These are phyloP conservation scores for Salix caprea DNA, from an alignment of 345 rosid genomes.

Conservation along the genomic window DNA sequence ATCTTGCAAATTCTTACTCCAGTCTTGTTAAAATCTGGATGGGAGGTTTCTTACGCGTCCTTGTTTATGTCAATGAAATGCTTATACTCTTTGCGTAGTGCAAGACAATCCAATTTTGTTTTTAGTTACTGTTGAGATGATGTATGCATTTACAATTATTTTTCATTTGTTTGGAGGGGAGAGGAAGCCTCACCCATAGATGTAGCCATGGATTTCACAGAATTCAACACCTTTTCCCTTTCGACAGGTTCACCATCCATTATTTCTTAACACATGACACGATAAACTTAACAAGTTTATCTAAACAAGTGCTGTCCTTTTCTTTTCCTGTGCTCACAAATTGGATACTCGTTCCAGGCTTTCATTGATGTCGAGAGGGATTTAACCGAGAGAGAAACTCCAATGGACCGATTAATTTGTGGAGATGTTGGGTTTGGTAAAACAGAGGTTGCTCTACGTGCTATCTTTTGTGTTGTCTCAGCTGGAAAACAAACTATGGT, in stretches of 20 bases:
- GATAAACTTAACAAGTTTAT: neutral
- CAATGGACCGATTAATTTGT: constrained; percentile 92
- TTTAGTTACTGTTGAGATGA: neutral
- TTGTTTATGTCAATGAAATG: neutral
- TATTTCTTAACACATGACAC: neutral
- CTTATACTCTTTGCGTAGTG: neutral
- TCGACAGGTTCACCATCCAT: neutral
- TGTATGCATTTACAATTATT: neutral
- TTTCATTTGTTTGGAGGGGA: neutral
- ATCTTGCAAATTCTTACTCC: neutral
- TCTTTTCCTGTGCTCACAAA: constrained; percentile 14
- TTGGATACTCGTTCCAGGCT: constrained; percentile 57
- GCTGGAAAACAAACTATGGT: constrained; percentile 96
- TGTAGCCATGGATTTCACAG: neutral
- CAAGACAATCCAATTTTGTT: neutral
- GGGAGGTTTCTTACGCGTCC: neutral
- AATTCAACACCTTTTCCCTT: neutral
- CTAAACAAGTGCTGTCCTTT: neutral
- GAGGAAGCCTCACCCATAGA: neutral
- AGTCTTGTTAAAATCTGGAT: neutral
- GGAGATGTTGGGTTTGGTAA: constrained; percentile 99
- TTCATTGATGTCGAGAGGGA: constrained; percentile 88
- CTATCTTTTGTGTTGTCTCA: constrained; percentile 78
- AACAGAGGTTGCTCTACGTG: constrained; percentile 95
- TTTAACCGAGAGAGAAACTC: constrained; percentile 84